These are phyloP conservation scores for Dactylonectria estremocensis DNA, from an alignment of 2,329 filamentous ascomycete genomes.

Conservation along the genomic window DNA sequence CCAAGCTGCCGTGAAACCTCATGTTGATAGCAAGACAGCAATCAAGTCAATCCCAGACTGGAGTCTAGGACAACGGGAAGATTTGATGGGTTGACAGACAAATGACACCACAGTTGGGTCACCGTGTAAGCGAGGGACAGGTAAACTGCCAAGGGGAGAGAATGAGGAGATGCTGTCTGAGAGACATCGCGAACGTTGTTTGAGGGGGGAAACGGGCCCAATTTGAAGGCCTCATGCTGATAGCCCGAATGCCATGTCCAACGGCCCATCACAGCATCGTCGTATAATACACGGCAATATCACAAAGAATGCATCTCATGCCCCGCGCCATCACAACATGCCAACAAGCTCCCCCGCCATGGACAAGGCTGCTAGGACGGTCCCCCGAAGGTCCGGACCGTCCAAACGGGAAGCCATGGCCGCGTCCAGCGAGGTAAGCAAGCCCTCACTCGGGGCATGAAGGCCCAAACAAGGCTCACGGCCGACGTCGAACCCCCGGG, in stretches of 20 bases:
- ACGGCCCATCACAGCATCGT: neutral
- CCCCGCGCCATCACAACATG: slow-evolving; percentile 3
- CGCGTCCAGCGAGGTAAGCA: slow-evolving; percentile 26
- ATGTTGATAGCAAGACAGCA: slow-evolving; percentile 29
- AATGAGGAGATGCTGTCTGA: slow-evolving; percentile 20
- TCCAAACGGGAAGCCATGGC: slow-evolving; percentile 45
- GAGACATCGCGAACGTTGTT: slow-evolving; percentile 19
- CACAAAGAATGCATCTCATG: slow-evolving; percentile 6
- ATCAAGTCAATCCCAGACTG: neutral
- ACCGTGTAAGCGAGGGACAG: slow-evolving; percentile 12
- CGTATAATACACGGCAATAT: slow-evolving; percentile 14
- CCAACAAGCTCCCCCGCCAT: neutral
- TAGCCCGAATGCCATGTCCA: neutral
- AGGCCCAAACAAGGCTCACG: slow-evolving; percentile 37
- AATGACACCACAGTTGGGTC: slow-evolving; percentile 7
- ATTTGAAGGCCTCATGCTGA: slow-evolving; percentile 40
- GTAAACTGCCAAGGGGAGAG: slow-evolving; percentile 6
- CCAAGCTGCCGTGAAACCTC: slow-evolving; percentile 32
- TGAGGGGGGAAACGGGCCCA: slow-evolving; percentile 33
- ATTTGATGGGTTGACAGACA: neutral
- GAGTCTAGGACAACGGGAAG: neutral
- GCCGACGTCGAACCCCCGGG: slow-evolving; percentile 35
- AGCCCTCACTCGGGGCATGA: slow-evolving; percentile 25
- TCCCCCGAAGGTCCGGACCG: slow-evolving; percentile 25
- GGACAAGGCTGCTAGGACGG: neutral